A percentile compares a stretch with the other conserved stretches of the same genome.
Evolutionary conservation across 2,329 filamentous ascomycete species (phyloP).

Genomic region (Aspergillus flavus): DNA sequence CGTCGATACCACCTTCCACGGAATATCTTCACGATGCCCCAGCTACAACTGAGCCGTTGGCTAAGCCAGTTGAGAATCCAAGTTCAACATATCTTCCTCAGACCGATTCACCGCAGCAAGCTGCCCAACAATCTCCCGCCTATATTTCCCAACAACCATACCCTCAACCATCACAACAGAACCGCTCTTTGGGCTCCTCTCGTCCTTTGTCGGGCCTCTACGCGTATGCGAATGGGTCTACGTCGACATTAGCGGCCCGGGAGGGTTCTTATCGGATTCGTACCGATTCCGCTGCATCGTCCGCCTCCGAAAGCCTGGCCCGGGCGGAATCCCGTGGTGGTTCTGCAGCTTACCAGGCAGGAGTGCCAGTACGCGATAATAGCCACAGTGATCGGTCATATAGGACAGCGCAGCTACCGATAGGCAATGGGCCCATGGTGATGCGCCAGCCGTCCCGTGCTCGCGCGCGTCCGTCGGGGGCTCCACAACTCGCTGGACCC

Average conservation of each 20-base stretch:
- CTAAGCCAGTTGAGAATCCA: constrained; percentile 40
- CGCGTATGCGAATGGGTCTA: constrained; percentile 49
- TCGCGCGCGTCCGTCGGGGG: constrained; percentile 54
- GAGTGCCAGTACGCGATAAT: constrained; percentile 66
- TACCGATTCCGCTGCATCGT: constrained; percentile 61
- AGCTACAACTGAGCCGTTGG: constrained; percentile 24
- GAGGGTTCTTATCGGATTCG: constrained; percentile 57
- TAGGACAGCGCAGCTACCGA: constrained; percentile 60
- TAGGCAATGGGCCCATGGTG: constrained; percentile 65
- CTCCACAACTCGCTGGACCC: constrained; percentile 40
- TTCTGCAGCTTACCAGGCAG: constrained; percentile 60
- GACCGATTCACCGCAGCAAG: constrained; percentile 47
- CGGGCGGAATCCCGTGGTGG: constrained; percentile 67
- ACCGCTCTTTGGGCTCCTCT: constrained; percentile 38
- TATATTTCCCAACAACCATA: constrained; percentile 40
- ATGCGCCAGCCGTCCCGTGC: constrained; percentile 77
- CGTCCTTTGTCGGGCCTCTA: constrained; percentile 54
- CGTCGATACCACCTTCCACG: constrained; percentile 15
- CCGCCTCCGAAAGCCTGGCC: constrained; percentile 57
- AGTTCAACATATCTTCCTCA: constrained; percentile 48
- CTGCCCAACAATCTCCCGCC: constrained; percentile 47
- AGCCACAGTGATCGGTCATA: constrained; percentile 72
- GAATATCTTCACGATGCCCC: constrained; percentile 25
- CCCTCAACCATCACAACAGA: constrained; percentile 29
- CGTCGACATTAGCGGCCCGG: constrained; percentile 40